Evolutionary conservation across 768 basidiomycete species (phyloP), one percentile per base, ranked within the genome.

Genomic region (Lanmaoa pseudosensibilis): DNA sequence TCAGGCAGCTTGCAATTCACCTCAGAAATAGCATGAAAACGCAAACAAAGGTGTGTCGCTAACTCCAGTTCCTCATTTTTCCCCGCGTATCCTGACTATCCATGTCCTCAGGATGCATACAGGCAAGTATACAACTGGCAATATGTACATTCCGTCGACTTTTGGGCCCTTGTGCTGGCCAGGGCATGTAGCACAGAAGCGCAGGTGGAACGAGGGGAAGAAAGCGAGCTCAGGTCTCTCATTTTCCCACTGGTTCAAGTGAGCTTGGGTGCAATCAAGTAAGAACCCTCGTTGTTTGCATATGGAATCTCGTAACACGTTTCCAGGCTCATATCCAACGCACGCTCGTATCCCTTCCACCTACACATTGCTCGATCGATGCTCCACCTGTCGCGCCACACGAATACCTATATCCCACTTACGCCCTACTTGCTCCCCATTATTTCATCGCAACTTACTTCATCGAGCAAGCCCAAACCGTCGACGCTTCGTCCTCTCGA

Each of bases 101-200:
- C 18, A 44, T 52, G 27, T 57, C 38, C 34, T 34, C 70, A 93
- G 88, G 94, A 98, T 62, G 86, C 92, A 10, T 95, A 90, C 75
- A 88, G 88, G 71, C 87, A 90, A 64, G 96, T 99, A 21, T 97
- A 99, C 75, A 99, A 98, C 74, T 99, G 97, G 97, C 97, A 98
- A 75, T 98, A 88, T 62, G 90, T 88, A 3, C 97, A 99, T 70
- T 92, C 86, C 56, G 77, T 99, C 61, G 97, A 99, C 76, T 98
- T 98, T 66, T 99, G 97, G 97, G 82, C 84, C 39, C 80, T 92
- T 40, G 93, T 98, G 11, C 80, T 99, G 11, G 88, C 87, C 21
- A 80, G 87, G 43, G 88, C 92, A 16, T 95, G 92, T 65, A 84
- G 87, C 65, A 75, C 76, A 30, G 76, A 86, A 64, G 75, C 77